Conservation (phyloP, 805 yeast species). For the Myxozyma nipponensis region DNA sequence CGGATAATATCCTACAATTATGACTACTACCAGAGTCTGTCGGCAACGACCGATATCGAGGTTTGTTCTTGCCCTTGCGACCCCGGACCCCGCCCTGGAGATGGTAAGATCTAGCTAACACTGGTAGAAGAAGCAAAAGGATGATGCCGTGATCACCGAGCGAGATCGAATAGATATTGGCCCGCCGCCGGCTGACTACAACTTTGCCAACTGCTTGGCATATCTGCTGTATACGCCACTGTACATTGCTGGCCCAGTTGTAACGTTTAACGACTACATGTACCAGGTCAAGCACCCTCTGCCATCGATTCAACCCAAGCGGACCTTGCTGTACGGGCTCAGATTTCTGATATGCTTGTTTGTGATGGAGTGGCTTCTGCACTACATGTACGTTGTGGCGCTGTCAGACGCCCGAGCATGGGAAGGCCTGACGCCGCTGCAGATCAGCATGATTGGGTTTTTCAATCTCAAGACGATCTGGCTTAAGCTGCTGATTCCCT, state of each 20-base stretch:
- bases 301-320: constrained; percentile 53
- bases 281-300: constrained; percentile 60
- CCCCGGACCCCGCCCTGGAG: too few relatives aligned
- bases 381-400: constrained; percentile 88
- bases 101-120: constrained; percentile 4
- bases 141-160: constrained; percentile 44
- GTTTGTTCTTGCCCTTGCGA: too few relatives aligned
- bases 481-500: constrained; percentile 88
- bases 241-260: constrained; percentile 90
- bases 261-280: constrained; percentile 86
- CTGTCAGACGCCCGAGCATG: constrained; percentile 86
- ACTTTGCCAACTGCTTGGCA: constrained; percentile 61
- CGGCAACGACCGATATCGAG: constrained; percentile 17
- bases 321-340: constrained; percentile 58
- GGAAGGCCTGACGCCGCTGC: constrained; percentile 85
- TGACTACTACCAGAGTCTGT: constrained; percentile 48
- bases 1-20: constrained; percentile 78
- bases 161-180: constrained; percentile 63
- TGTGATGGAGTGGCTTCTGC: constrained; percentile 85
- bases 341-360: constrained; percentile 70
- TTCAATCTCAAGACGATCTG: constrained; percentile 88
- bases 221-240: constrained; percentile 83
- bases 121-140: constrained; percentile 17
- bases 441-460: constrained; percentile 89
- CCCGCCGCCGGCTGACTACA: constrained; percentile 58